Percentiles rank a stretch among this genome's conserved stretches.
Evolutionary conservation across 345 rosid species (phyloP).

Genomic region (Atalantia buxifolia): DNA sequence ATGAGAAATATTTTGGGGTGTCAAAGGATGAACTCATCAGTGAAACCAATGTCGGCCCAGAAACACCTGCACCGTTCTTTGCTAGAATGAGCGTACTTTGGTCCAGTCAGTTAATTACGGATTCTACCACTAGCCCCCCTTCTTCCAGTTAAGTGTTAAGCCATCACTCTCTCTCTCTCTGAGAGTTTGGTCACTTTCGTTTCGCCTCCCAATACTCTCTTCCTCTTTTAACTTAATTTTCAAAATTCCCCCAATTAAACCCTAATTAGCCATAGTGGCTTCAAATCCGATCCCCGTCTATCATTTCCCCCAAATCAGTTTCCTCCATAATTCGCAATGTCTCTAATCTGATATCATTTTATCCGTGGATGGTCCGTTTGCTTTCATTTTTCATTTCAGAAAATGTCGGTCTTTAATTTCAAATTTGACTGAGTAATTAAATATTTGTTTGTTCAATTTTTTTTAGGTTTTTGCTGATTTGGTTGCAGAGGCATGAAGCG

Average conservation of each 20-base stretch:
- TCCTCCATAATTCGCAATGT: neutral
- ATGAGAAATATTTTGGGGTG: too few species aligned
- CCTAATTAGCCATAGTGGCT: constrained; percentile 19
- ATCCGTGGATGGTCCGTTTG: neutral
- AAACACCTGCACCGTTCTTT: too few species aligned
- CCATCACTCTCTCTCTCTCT: constrained; percentile 4
- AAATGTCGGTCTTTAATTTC: neutral
- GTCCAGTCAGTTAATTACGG: constrained; percentile 21
- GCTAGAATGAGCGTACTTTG: neutral
- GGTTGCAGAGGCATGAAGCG: constrained; percentile 50
- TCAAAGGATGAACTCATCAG: too few species aligned
- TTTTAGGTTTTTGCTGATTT: constrained; percentile 29
- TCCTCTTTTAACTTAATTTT: neutral
- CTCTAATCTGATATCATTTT: neutral
- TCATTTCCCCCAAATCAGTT: neutral
- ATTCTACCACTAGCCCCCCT: constrained; percentile 24
- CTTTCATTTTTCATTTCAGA: constrained; percentile 2
- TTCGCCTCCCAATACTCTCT: constrained; percentile 12
- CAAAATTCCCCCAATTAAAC: constrained; percentile 18
- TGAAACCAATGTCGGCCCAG: neutral
- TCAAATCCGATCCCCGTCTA: neutral
- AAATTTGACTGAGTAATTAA: neutral
- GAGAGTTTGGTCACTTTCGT: constrained; percentile 5
- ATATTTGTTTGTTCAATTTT: neutral
- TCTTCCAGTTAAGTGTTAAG: constrained; percentile 12